These are phyloP conservation scores for Aaosphaeria arxii DNA, from an alignment of 2,329 filamentous ascomycete genomes.

Conservation along the genomic window DNA sequence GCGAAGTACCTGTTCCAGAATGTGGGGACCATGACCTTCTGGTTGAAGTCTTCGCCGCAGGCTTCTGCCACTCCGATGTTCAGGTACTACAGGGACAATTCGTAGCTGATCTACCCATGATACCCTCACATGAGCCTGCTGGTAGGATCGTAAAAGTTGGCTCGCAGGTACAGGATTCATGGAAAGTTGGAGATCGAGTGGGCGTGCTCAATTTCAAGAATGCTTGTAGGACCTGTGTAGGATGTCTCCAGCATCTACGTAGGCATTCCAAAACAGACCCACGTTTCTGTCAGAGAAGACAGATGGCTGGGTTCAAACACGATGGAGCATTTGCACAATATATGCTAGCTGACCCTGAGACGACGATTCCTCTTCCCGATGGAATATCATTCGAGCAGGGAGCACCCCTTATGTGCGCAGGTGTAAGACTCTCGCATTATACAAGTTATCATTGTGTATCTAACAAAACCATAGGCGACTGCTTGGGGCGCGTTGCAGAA, in stretches of 20 bases:
- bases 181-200: conserved; percentile 29
- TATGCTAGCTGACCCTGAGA: conserved; percentile 29
- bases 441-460: not conserved
- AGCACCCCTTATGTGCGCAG: conserved; percentile 36
- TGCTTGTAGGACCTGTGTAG: conserved; percentile 18
- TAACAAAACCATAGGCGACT: conserved; percentile 16
- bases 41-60: conserved; percentile 19
- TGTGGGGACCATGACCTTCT: conserved; percentile 19
- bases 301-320: conserved; percentile 28
- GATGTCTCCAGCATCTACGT: conserved; percentile 13
- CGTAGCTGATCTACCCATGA: conserved; percentile 20
- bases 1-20: conserved; percentile 10
- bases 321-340: conserved; percentile 32
- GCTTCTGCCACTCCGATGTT: conserved; percentile 26
- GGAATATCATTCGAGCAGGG: conserved; percentile 14
- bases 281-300: conserved; percentile 24
- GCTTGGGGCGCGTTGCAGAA: conserved; percentile 22
- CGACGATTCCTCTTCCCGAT: conserved; percentile 21
- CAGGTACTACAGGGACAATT: conserved; percentile 24
- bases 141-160: conserved; percentile 27
- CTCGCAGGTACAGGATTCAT: conserved; percentile 18
- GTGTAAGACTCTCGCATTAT: conserved; percentile 15
- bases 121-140: conserved; percentile 33
- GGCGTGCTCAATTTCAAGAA: conserved; percentile 25
- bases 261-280: conserved; percentile 15